A percentile compares a stretch with the other conserved stretches of the same genome.
Evolutionary conservation across 495 filamentous ascomycete species (phyloP).

Genomic region (Penicillium maclennaniae): DNA sequence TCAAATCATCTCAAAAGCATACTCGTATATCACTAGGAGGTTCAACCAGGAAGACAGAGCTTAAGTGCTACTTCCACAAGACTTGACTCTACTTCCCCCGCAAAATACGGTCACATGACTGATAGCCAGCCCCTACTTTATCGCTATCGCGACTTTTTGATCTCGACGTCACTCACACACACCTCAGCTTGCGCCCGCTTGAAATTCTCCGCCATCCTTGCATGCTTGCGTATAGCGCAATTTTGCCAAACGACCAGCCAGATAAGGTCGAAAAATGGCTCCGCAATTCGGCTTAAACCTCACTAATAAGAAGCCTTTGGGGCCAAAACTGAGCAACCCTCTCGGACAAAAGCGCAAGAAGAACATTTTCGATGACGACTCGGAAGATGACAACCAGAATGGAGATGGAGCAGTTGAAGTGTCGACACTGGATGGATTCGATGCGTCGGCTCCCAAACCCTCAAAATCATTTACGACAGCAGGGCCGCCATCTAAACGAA

Average conservation of each 20-base stretch:
- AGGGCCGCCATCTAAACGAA: constrained; percentile 35
- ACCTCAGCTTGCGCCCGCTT: neutral
- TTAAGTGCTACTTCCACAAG: neutral
- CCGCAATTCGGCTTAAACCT: constrained; percentile 55
- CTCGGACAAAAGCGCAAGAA: constrained; percentile 48
- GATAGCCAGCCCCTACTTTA: constrained; percentile 20
- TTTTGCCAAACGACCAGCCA: neutral
- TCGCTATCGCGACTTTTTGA: constrained; percentile 22
- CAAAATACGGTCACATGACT: constrained; percentile 19
- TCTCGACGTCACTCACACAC: constrained; percentile 10
- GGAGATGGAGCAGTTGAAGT: constrained; percentile 29
- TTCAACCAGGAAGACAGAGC: neutral
- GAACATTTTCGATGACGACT: constrained; percentile 45
- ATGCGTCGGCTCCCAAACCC: constrained; percentile 14
- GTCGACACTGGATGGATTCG: constrained; percentile 42
- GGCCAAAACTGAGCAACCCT: constrained; percentile 19
- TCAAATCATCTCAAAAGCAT: neutral
- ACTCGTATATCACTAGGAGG: neutral
- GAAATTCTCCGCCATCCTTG: neutral
- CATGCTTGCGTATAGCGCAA: neutral
- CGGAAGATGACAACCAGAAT: constrained; percentile 40
- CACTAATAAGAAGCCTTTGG: constrained; percentile 40
- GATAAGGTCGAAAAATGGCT: constrained; percentile 25
- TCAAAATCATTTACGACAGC: constrained; percentile 10
- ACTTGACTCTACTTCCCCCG: constrained; percentile 7